Evolutionary conservation across 108 stramenopile species (phyloP).

Genomic region (Cyclostephanos tholiformis): DNA sequence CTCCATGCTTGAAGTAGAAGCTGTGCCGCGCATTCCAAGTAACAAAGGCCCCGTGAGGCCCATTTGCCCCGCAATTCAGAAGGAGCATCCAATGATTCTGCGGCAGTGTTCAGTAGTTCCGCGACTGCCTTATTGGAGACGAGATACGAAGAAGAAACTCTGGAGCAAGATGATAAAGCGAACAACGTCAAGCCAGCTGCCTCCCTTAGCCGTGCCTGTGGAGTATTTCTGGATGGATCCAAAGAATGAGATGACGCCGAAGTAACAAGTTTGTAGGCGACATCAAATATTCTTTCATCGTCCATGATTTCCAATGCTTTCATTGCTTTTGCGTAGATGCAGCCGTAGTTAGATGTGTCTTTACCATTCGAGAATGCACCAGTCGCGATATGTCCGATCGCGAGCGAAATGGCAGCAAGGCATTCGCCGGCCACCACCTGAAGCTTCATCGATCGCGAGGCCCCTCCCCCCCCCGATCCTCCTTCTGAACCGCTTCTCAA

Average conservation of each 20-base stretch:
- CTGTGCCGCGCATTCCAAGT: slow-evolving; percentile 65
- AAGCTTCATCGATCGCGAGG: slow-evolving; percentile 25
- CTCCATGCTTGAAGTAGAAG: slow-evolving; percentile 68
- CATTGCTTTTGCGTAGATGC: slow-evolving; percentile 12
- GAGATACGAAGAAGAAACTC: slow-evolving; percentile 64
- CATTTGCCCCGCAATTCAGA: slow-evolving; percentile 72
- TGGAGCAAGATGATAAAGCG: slow-evolving; percentile 66
- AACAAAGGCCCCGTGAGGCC: slow-evolving; percentile 66
- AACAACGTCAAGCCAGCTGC: slow-evolving; percentile 66
- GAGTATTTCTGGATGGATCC: slow-evolving; percentile 64
- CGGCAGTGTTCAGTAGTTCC: slow-evolving; percentile 50
- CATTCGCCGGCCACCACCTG: slow-evolving; percentile 41
- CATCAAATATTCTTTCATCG: slow-evolving; percentile 32
- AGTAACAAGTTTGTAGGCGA: slow-evolving; percentile 26
- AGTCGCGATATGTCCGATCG: slow-evolving; percentile 25
- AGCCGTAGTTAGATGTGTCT: slow-evolving; percentile 11
- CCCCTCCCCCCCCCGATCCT: slow-evolving; percentile 9
- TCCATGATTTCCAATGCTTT: slow-evolving; percentile 41
- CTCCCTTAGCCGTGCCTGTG: slow-evolving; percentile 64
- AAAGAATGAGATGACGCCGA: slow-evolving; percentile 61
- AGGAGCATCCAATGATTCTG: slow-evolving; percentile 52
- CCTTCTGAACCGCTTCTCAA: slow-evolving; percentile 21
- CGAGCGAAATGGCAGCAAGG: slow-evolving; percentile 35
- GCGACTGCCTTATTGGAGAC: slow-evolving; percentile 63
- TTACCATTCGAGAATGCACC: background rate